These are phyloP conservation scores for Trichocladium uniseriatum DNA, from an alignment of 495 filamentous ascomycete species.

Conservation along the genomic window DNA sequence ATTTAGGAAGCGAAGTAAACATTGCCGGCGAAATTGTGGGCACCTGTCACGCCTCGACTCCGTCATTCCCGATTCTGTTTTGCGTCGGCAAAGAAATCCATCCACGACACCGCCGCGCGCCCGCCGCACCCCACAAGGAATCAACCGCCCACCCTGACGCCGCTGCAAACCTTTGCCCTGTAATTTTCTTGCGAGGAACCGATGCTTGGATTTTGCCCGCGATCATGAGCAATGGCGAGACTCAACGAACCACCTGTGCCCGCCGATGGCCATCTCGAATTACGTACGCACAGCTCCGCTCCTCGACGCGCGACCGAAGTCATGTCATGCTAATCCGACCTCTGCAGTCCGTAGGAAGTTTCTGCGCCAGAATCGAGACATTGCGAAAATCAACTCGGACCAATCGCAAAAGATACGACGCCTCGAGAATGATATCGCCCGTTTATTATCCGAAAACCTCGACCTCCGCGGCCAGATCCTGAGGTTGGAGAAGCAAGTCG, in stretches of 20 bases:
- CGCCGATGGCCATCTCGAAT: slow-evolving; percentile 62
- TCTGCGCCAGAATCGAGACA: slow-evolving; percentile 87
- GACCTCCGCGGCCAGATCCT: slow-evolving; percentile 70
- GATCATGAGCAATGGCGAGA: slow-evolving; percentile 63
- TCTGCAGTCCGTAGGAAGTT: slow-evolving; percentile 71
- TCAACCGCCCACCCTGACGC: neutral
- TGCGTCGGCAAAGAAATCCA: neutral
- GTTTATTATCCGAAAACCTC: slow-evolving; percentile 79
- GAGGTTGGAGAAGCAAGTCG: slow-evolving; percentile 57
- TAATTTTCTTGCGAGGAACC: neutral
- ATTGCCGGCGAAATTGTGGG: slow-evolving; percentile 19
- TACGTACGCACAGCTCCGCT: slow-evolving; percentile 48
- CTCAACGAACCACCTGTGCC: slow-evolving; percentile 72
- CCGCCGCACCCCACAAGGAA: neutral
- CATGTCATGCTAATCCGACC: slow-evolving; percentile 5
- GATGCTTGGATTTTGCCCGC: neutral
- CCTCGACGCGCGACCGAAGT: no score
- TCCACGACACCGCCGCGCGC: neutral
- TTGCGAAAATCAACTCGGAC: slow-evolving; percentile 80
- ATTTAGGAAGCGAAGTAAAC: slow-evolving; percentile 26
- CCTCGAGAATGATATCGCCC: slow-evolving; percentile 75
- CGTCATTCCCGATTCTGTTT: slow-evolving; percentile 1
- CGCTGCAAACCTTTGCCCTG: neutral
- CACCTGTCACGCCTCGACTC: slow-evolving; percentile 1
- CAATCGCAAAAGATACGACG: slow-evolving; percentile 83